A percentile compares a stretch with the other conserved stretches of the same genome.
Conservation (phyloP, 1,284 basidiomycete species). For the Veloporphyrellus conicus region DNA sequence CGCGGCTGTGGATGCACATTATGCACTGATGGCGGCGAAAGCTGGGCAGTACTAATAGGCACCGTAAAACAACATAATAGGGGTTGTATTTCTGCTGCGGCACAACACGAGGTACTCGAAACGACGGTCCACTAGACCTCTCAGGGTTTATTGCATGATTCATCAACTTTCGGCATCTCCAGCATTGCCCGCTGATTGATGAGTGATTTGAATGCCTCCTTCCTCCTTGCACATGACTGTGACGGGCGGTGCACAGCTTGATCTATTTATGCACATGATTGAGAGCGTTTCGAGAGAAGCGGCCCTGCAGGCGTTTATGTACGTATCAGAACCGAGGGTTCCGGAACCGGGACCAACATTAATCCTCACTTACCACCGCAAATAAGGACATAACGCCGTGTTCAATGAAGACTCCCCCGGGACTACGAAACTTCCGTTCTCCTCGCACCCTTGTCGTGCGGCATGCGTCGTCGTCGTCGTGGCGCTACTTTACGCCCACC, state of each 20-base stretch:
- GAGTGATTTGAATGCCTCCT: background rate
- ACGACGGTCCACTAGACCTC: background rate
- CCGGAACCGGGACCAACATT: background rate
- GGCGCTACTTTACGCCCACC: background rate
- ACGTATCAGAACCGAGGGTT: no score
- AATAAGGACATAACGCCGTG: background rate
- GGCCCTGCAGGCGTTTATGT: background rate
- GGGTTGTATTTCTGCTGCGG: background rate
- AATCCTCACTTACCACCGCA: background rate
- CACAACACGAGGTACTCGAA: background rate
- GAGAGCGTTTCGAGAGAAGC: background rate
- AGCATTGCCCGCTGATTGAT: background rate
- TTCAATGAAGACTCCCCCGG: no score
- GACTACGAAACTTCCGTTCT: no score
- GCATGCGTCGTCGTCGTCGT: no score
- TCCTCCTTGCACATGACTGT: background rate
- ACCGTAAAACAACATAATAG: no score
- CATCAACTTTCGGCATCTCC: background rate
- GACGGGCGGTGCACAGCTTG: background rate
- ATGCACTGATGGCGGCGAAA: no score
- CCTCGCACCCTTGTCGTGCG: background rate
- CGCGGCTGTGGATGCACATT: no score
- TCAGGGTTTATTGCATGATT: background rate
- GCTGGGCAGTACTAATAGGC: no score
- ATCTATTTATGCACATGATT: background rate